These are phyloP conservation scores for Botryobasidium botryosum DNA, from an alignment of 768 basidiomycete species.

Conservation along the genomic window DNA sequence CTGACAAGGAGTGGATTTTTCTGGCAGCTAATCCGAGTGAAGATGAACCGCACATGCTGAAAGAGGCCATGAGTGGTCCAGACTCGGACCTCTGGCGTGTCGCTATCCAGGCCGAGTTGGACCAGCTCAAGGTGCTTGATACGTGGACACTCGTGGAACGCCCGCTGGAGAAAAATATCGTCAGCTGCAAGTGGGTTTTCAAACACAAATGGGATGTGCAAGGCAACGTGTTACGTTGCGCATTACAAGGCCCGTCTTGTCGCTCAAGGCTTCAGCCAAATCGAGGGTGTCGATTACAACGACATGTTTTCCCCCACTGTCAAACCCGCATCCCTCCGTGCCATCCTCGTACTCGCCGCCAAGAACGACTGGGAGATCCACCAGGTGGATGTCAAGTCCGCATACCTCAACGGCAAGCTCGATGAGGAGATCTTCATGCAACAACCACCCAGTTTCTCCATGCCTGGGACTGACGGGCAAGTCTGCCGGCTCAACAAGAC, in stretches of 20 bases:
- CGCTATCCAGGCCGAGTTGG: conserved; percentile 1
- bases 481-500: conserved; percentile 18
- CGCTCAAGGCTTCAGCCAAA: conserved; percentile 10
- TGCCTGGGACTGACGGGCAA: background rate
- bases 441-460: conserved; percentile 7
- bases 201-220: conserved; percentile 8
- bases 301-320: conserved; percentile 18
- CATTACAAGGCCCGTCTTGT: conserved; percentile 7
- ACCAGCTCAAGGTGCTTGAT: background rate
- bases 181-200: conserved; percentile 3
- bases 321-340: conserved; percentile 14
- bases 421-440: conserved; percentile 15
- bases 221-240: background rate
- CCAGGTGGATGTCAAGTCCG: conserved; percentile 27
- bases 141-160: background rate
- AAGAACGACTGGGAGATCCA: conserved; percentile 21
- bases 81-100: background rate
- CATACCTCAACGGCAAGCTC: conserved; percentile 27
- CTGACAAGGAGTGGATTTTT: no score
- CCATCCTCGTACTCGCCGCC: conserved; percentile 24
- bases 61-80: conserved; percentile 1
- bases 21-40: no score
- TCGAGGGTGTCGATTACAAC: conserved; percentile 8
- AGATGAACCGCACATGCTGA: background rate
- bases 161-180: background rate